phyloP scores from a whole-genome alignment of 106 monocot species.

The Dendrobium catenatum region DNA sequence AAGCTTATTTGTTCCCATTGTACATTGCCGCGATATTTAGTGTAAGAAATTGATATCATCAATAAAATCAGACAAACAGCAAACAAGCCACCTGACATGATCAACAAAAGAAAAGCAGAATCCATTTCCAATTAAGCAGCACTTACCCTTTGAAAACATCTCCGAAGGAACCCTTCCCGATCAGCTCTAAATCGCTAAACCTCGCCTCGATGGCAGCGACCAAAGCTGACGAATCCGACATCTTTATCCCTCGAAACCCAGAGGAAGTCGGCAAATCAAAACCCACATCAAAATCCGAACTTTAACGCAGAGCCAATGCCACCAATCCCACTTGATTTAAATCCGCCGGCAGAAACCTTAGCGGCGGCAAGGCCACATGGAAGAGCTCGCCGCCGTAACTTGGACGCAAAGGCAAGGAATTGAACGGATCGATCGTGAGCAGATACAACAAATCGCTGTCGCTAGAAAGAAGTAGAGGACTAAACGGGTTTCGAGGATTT shows the following conservation, averaged over 20 bases:
- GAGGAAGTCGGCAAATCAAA: not conserved
- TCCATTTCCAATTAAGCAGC: not conserved
- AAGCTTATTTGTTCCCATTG: not conserved
- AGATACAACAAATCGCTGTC: not conserved
- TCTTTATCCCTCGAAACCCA: slow-evolving; percentile 1
- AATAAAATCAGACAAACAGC: not conserved
- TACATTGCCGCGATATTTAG: not conserved
- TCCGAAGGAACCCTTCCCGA: slow-evolving; percentile 54
- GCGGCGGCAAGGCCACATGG: not conserved
- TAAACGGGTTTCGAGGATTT: not conserved
- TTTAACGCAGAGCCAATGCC: not conserved
- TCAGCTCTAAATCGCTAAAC: slow-evolving; percentile 41
- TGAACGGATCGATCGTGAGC: not conserved
- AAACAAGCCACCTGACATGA: not conserved
- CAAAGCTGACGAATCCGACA: slow-evolving; percentile 41
- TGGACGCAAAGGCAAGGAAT: slow-evolving; percentile 5
- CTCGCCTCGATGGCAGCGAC: slow-evolving; percentile 36
- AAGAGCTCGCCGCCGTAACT: slow-evolving; percentile 1
- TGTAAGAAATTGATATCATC: not conserved
- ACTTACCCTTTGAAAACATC: slow-evolving; percentile 60
- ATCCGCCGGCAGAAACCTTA: not conserved
- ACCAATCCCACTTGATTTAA: not conserved
- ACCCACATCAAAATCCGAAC: not conserved
- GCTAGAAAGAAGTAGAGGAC: not conserved
- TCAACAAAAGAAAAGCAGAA: not conserved